Percentiles rank a stretch among this genome's conserved stretches.
These are phyloP conservation scores for Rubia tinctorum DNA, from an alignment of 305 asterid genomes.

Conservation along the genomic window DNA sequence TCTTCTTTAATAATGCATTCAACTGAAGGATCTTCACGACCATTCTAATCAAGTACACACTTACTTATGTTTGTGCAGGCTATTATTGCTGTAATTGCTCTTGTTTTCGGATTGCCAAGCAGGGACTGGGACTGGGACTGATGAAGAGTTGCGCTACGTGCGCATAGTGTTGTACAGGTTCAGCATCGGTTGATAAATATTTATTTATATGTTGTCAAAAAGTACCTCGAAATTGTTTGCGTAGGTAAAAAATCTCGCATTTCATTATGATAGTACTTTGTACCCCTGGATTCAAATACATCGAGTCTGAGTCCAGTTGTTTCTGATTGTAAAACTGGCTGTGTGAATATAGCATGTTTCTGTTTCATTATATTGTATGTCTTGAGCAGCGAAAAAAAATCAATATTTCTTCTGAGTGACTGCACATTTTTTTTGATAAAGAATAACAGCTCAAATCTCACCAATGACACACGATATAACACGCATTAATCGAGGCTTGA, in stretches of 20 bases:
- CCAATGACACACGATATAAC: no score
- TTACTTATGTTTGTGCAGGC: constrained; percentile 41
- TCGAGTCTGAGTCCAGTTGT: background rate
- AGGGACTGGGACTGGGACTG: constrained; percentile 29
- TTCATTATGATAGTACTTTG: background rate
- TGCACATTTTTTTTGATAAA: no score
- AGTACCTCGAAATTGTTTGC: background rate
- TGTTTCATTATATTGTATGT: background rate
- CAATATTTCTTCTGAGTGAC: no score
- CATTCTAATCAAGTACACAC: background rate
- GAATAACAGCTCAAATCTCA: no score
- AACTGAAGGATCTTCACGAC: background rate
- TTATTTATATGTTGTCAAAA: background rate
- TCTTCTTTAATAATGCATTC: background rate
- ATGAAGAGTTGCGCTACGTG: background rate
- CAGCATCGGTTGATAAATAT: background rate
- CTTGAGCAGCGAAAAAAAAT: no score
- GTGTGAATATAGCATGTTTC: constrained; percentile 4
- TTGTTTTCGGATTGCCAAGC: constrained; percentile 51
- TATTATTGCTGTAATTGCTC: constrained; percentile 52
- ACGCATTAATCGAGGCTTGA: no score
- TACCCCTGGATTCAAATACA: no score
- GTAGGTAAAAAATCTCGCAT: background rate
- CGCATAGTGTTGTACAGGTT: constrained; percentile 8
- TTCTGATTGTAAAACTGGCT: background rate